Conservation (phyloP, 2,329 filamentous ascomycete genomes). For the Fusarium verticillioides region DNA sequence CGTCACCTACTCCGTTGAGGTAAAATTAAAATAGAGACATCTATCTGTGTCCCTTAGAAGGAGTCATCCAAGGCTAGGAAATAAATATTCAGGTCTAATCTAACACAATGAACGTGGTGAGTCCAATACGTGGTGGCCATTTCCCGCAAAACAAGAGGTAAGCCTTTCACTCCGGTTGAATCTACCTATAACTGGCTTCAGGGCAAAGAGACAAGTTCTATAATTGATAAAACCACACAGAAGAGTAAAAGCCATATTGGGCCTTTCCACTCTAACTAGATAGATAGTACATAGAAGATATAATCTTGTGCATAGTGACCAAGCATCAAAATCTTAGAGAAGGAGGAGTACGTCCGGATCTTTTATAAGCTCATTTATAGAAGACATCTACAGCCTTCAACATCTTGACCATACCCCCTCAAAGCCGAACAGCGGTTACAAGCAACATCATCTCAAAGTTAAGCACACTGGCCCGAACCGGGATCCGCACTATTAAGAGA, state of each 20-base stretch:
- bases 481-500: not conserved
- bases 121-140: not conserved
- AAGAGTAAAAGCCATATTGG: not conserved
- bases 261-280: not conserved
- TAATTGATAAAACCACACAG: not conserved
- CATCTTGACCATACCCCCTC: not conserved
- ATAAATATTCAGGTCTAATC: not conserved
- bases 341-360: not conserved
- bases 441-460: accelerated
- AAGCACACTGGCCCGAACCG: not conserved
- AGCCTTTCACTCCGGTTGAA: not conserved
- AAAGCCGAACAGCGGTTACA: accelerated
- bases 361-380: not conserved
- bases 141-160: not conserved
- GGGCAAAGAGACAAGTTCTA: accelerated
- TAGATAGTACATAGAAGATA: not conserved
- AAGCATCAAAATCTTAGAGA: accelerated
- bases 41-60: not conserved
- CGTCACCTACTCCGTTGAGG: accelerated
- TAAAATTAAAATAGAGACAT: accelerated
- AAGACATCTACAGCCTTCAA: not conserved
- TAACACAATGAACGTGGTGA: not conserved
- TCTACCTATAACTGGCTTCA: too few relatives aligned
- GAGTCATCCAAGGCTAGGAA: not conserved
- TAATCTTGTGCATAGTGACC: not conserved